phyloP scores from a whole-genome alignment of 2,329 filamentous ascomycete genomes.

The Arthrocladium fulminans region DNA sequence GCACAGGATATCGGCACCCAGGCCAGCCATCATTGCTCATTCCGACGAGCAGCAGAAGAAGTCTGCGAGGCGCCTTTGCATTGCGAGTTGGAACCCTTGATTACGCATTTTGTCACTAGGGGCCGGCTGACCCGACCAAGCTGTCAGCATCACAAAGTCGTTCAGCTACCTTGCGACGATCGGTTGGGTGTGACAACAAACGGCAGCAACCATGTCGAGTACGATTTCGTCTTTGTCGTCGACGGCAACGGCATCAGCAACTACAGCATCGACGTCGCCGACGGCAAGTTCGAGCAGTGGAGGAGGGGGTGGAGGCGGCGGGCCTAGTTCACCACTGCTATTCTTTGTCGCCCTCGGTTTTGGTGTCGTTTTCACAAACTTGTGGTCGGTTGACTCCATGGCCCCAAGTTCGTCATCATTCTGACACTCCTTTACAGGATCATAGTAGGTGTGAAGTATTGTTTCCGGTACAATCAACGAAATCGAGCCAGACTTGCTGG shows the following conservation, averaged over 20 bases:
- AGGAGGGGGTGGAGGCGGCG: conserved; percentile 26
- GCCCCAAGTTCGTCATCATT: neutral
- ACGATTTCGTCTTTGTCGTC: conserved; percentile 1
- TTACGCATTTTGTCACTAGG: neutral
- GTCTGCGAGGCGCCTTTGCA: neutral
- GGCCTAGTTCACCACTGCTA: conserved; percentile 61
- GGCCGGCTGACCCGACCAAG: neutral
- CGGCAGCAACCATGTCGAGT: neutral
- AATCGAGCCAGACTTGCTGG: conserved; percentile 68
- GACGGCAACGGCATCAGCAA: neutral
- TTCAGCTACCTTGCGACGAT: neutral
- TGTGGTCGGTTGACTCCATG: conserved; percentile 64
- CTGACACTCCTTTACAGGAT: conserved; percentile 57
- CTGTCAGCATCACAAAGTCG: neutral
- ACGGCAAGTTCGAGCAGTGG: too few species aligned
- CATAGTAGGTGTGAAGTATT: conserved; percentile 98
- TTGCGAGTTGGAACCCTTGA: neutral
- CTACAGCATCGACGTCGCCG: neutral
- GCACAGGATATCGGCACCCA: neutral
- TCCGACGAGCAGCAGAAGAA: neutral
- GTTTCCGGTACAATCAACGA: conserved; percentile 94
- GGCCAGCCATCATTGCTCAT: neutral
- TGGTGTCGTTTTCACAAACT: conserved; percentile 94
- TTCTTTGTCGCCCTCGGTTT: conserved; percentile 97
- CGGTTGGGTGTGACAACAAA: neutral